phyloP scores from a whole-genome alignment of 129 eudicot genomes.

The Lactuca sativa region DNA sequence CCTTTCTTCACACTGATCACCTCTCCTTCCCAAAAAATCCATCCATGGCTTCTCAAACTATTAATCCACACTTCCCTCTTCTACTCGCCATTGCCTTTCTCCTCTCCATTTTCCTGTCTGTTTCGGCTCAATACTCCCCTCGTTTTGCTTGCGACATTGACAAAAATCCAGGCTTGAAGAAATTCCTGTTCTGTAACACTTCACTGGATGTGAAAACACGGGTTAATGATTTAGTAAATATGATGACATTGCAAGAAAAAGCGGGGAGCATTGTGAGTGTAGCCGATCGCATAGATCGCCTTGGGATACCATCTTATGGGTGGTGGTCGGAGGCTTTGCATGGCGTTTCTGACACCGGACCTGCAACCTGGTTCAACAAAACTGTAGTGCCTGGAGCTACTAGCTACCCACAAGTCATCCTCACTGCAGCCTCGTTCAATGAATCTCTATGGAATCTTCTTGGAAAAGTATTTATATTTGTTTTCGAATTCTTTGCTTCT shows the following conservation, averaged over 20 bases:
- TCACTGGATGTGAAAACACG: slow-evolving; percentile 8
- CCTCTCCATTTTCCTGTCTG: neutral
- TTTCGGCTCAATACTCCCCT: slow-evolving; percentile 13
- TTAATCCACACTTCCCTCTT: slow-evolving; percentile 2
- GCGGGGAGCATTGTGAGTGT: slow-evolving; percentile 9
- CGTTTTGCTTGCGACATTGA: slow-evolving; percentile 47
- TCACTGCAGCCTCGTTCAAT: slow-evolving; percentile 64
- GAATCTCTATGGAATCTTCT: slow-evolving; percentile 47
- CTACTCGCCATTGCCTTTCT: neutral
- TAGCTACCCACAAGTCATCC: slow-evolving; percentile 70
- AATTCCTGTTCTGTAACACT: slow-evolving; percentile 10
- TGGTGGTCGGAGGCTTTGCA: slow-evolving; percentile 20
- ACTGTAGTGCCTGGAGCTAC: slow-evolving; percentile 59
- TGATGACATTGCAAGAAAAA: slow-evolving; percentile 18
- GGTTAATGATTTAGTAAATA: slow-evolving; percentile 11
- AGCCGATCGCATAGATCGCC: neutral
- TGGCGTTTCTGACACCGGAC: slow-evolving; percentile 42
- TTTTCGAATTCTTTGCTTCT: neutral
- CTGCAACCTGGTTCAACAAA: slow-evolving; percentile 37
- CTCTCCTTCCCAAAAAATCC: neutral
- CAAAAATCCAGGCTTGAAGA: slow-evolving; percentile 1
- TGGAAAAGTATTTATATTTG: slow-evolving; percentile 53
- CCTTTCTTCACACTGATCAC: neutral
- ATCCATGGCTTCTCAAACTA: slow-evolving; percentile 15
- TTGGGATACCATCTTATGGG: slow-evolving; percentile 7